Base-by-base conservation (phyloP, 2,329 filamentous ascomycete species). In the Epichloe uncinata region DNA sequence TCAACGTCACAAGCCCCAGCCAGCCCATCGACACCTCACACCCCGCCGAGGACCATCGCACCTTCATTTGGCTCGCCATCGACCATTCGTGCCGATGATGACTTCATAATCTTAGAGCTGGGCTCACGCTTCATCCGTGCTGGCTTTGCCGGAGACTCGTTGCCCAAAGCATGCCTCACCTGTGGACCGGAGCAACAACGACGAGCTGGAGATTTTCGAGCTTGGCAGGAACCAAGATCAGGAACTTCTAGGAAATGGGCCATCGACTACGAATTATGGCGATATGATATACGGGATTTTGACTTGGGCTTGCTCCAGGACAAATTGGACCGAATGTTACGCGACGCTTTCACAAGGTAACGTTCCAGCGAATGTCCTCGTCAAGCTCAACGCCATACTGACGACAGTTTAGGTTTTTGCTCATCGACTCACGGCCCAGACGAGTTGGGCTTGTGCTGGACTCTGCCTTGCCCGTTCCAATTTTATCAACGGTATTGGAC, bases 291-390 rank as follows among this genome's bases (percentile, higher is more conserved):
- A 52, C 76, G 82, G 48, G 73, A 79, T 9, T 63, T 86, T 12
- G 87, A 97, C 60, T 63, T 95, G 52, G 87, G 83, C 0, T 69
- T 97, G 44, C 78, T 96, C 1, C 81, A 85, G 54, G 91, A 97
- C 64, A 91, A 86, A 66, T 74, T 98, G 48, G 93, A 96, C 64
- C 77, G 89, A 48, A 79, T 84, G 6, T 67, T 97, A 58, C 77
- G 89, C 48, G 86, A 91, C 57, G 83, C 85, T 11, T 90, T 93
- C 62, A 84, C 84, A 54, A 90, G 85, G 74, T 89, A 77, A 61
- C 15, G 3, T 22, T 30, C 49, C 16, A 15, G n/a, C 34, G 16
- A 20, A 26, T 20, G 35, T 3, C 35, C 41, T 30, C 9, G 11
- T 41, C 12, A 30, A 11, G 30, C 30, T 30, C 30, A 30, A 11